Evolutionary conservation across 305 asterid species (phyloP), one percentile per base, ranked within the genome.

Genomic region (Ilex paraguariensis): DNA sequence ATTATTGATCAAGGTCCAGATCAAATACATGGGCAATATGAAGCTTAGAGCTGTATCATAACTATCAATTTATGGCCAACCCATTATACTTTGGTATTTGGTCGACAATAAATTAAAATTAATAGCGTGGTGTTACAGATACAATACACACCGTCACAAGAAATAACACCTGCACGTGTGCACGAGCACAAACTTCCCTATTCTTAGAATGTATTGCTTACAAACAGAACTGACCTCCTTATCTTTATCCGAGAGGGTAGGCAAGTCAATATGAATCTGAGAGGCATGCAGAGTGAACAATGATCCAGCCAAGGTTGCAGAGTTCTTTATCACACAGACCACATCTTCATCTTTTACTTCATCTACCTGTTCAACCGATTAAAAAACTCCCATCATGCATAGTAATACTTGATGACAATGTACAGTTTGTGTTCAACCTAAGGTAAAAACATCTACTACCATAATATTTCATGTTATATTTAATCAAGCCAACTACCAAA

Each of bases 261-360:
- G 98, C 59, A 93, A 71, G n/a, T 93, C 95, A 44, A 93, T 90
- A 40, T 69, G 91, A 74, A 90, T 74, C 76, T 93, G 98, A 56
- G 98, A 90, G 69, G 95, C 97, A 62, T 93, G 98, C 81, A 93
- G 64, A 54, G 98, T 93, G 73, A 90, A 87, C 62, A 93, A 67
- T 58, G 98, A 74, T 56, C 99, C 97, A 3, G 91, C 75, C 80
- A 90, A 78, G 40, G 97, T 93, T n/a, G 97, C 95, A 56, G 97
- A 82, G 76, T 93, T 93, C 87, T 93, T 93, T 61, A 84, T 75
- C 17, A 74, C 71, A 54, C 97, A 93, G 62, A 86, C 81, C 73
- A 93, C 95, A 60, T 90, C 95, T 54, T 73, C 79, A 10, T 84
- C 97, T 62, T 88, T 65, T 54, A 87, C 85, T 83, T 88, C 88